These are phyloP conservation scores for Gracilaria gracilis DNA, from an alignment of 23 red algal genomes.

Conservation along the genomic window DNA sequence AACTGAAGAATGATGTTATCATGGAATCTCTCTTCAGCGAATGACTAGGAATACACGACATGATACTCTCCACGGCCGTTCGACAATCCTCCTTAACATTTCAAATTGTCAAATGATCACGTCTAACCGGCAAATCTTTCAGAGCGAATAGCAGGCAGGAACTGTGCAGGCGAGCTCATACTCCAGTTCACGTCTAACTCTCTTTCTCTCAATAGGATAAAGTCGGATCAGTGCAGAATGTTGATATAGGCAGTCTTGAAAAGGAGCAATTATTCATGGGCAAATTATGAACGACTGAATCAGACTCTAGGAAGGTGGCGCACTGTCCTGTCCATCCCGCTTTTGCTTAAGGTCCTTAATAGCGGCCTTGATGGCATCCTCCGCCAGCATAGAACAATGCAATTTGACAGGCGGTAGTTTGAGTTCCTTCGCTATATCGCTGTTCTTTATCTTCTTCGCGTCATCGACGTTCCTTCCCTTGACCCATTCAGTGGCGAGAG, in stretches of 20 bases:
- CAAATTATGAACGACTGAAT: not conserved
- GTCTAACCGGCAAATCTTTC: no score
- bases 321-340: not conserved
- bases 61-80: no score
- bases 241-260: not conserved
- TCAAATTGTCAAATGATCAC: no score
- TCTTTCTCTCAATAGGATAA: no score
- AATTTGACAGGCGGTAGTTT: slow-evolving; percentile 97
- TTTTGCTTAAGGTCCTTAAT: slow-evolving; percentile 88
- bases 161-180: no score
- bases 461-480: slow-evolving; percentile 89
- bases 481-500: slow-evolving; percentile 91
- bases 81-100: no score
- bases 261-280: not conserved
- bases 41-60: no score
- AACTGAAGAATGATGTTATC: no score
- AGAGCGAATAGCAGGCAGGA: no score
- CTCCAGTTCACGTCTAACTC: no score
- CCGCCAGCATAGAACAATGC: slow-evolving; percentile 98
- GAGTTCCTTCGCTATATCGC: slow-evolving; percentile 93
- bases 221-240: no score
- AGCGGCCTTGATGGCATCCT: slow-evolving; percentile 98
- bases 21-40: no score
- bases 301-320: not conserved
- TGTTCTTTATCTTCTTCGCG: slow-evolving; percentile 87